Base-by-base conservation (phyloP, 129 eudicot genomes). In the Chrysanthemum makinoi region DNA sequence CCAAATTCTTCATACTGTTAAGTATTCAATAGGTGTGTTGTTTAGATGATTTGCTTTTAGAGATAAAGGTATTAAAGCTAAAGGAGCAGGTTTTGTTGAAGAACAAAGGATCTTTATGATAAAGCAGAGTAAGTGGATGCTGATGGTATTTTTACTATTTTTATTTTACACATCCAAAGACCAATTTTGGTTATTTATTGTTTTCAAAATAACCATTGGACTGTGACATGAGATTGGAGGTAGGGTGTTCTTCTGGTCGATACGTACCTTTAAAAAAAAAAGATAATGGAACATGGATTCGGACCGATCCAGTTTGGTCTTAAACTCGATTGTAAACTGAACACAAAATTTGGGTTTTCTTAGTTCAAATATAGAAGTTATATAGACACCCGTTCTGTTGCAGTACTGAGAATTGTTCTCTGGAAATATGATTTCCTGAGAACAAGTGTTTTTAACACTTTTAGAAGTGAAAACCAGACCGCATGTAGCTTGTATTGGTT, bases 101-200 rank as follows among this genome's bases (percentile, higher is more conserved):
- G 81, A 78, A 54, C 68, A 70, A 70, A 77, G 62, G 82, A 72
- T 78, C 82, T 64, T 78, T 77, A 52, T 63, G 7, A 65, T 65
- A 78, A 78, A 78, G 82, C n/a, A 65, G 72, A 78, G 53, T 78
- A 47, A 78, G 82, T 78, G 82, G 82, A 71, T 78, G 82, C 77
- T 78, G 82, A 78, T 77, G 77, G 44, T 19, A 78, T 78, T 20
- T 20, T 20, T 20, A 20, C 20, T 20, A 20, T 20, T 72, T 75
- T 55, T 78, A 77, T 33, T 63, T 43, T 50, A 63, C 72, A 70
- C 53, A 44, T 53, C 50, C 44, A 44, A n/a, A 35, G 48, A 63
- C 65, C 54, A 70, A 65, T 17, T 71, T 43, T 54, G 61, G 18
- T 53, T 16, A 71, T 20, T 58, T 24, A 18, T 35, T 49, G 44